phyloP scores from a whole-genome alignment of 2,329 filamentous ascomycete species.

The Aspergillus piperis region DNA sequence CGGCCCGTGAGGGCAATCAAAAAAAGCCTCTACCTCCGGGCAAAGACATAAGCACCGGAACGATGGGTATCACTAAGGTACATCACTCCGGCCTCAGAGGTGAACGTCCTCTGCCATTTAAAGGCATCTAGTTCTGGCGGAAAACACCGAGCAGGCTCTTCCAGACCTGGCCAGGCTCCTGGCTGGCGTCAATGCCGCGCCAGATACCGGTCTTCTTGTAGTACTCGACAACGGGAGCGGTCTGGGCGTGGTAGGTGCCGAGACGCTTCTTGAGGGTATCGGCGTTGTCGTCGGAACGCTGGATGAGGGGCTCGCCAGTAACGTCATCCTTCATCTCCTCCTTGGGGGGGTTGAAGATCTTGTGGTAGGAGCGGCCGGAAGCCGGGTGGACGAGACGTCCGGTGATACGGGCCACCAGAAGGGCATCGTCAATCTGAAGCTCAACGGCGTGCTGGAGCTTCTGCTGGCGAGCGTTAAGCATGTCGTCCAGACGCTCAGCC shows the following conservation, averaged over 20 bases:
- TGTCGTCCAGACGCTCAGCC: slow-evolving; percentile 89
- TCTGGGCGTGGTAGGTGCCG: slow-evolving; percentile 91
- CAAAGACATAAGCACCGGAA: slow-evolving; percentile 1
- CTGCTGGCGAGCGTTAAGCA: slow-evolving; percentile 77
- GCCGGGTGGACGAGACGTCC: slow-evolving; percentile 94
- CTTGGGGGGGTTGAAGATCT: slow-evolving; percentile 98
- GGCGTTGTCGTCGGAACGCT: slow-evolving; percentile 95
- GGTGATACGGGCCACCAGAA: slow-evolving; percentile 94
- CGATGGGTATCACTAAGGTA: slow-evolving; percentile 4
- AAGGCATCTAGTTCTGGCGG: slow-evolving; percentile 53
- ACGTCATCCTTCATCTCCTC: slow-evolving; percentile 90
- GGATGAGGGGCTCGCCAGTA: slow-evolving; percentile 93
- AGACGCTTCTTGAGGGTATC: slow-evolving; percentile 95
- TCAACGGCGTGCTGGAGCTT: slow-evolving; percentile 93
- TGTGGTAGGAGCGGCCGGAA: slow-evolving; percentile 96
- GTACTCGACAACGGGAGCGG: slow-evolving; percentile 86
- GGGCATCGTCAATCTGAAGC: slow-evolving; percentile 91
- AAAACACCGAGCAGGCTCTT: slow-evolving; percentile 87
- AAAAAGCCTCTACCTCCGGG: not conserved
- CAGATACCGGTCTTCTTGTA: slow-evolving; percentile 98
- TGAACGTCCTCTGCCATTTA: not conserved
- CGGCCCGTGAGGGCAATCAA: not conserved
- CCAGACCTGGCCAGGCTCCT: slow-evolving; percentile 95
- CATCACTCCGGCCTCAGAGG: slow-evolving; percentile 7
- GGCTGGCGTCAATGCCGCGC: slow-evolving; percentile 91